Conservation (phyloP, 148 eudicot species). For the Agrostemma githago region DNA sequence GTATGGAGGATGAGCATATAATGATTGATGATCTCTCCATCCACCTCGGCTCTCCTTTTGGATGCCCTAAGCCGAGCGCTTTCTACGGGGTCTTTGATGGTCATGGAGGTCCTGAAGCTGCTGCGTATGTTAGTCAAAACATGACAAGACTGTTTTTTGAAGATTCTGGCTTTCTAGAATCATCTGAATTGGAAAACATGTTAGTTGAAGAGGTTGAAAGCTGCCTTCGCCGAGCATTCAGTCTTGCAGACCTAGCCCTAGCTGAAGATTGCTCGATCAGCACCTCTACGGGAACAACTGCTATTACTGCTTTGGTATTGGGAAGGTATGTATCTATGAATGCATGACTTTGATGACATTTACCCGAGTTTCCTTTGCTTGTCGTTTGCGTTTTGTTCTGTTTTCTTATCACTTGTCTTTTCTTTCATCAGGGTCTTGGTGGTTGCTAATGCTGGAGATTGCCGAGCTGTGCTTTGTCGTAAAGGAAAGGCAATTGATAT, state of each 20-base stretch:
- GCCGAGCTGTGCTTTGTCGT: slow-evolving; percentile 84
- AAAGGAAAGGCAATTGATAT: slow-evolving; percentile 81
- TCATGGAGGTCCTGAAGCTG: slow-evolving; percentile 91
- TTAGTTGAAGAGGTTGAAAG: slow-evolving; percentile 51
- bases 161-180: slow-evolving; percentile 48
- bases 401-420: neutral
- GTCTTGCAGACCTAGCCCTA: slow-evolving; percentile 63
- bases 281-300: slow-evolving; percentile 72
- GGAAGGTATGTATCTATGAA: slow-evolving; percentile 59
- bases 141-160: slow-evolving; percentile 49
- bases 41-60: slow-evolving; percentile 46
- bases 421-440: slow-evolving; percentile 50
- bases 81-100: slow-evolving; percentile 91
- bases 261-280: slow-evolving; percentile 60
- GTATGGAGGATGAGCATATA: slow-evolving; percentile 85
- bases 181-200: slow-evolving; percentile 44
- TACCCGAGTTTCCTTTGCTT: neutral
- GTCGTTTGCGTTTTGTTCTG: neutral
- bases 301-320: slow-evolving; percentile 61
- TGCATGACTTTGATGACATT: neutral
- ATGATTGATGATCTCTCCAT: slow-evolving; percentile 63
- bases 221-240: slow-evolving; percentile 55
- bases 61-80: slow-evolving; percentile 69
- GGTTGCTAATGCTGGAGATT: slow-evolving; percentile 96
- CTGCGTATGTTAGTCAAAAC: slow-evolving; percentile 54